phyloP scores from a whole-genome alignment of 2,329 filamentous ascomycete species.

The Aurifilum marmelostoma region DNA sequence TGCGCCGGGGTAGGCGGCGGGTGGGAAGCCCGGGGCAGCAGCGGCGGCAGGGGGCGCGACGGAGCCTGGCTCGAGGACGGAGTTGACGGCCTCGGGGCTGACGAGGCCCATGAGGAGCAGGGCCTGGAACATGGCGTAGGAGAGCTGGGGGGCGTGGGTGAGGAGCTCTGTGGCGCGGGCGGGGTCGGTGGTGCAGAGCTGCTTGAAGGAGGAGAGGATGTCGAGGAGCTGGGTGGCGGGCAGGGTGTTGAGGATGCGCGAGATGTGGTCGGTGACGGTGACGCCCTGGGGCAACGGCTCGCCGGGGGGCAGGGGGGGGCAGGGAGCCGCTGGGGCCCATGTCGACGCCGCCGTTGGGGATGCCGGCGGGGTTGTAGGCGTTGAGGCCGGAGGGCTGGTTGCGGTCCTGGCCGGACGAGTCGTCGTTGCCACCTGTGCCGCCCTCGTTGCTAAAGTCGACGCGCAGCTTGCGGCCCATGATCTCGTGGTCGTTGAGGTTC shows the following conservation, averaged over 20 bases:
- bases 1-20: constrained; percentile 41
- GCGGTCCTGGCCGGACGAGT: constrained; percentile 25
- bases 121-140: constrained; percentile 94
- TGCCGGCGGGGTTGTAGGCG: constrained; percentile 27
- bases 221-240: constrained; percentile 89
- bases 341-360: constrained; percentile 41
- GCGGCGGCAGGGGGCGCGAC: constrained; percentile 40
- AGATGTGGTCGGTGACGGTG: constrained; percentile 87
- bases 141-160: constrained; percentile 85
- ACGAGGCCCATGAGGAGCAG: constrained; percentile 91
- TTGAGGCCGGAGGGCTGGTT: constrained; percentile 16
- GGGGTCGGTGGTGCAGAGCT: constrained; percentile 80
- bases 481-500: constrained; percentile 92
- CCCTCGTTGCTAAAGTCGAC: constrained; percentile 97
- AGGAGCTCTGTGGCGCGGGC: constrained; percentile 84
- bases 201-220: constrained; percentile 93
- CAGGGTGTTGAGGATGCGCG: constrained; percentile 82
- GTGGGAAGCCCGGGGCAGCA: constrained; percentile 39
- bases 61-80: constrained; percentile 69
- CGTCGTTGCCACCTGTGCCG: constrained; percentile 42
- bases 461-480: constrained; percentile 90
- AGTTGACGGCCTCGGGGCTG: constrained; percentile 78
- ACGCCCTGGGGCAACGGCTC: constrained; percentile 82
- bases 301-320: constrained; percentile 81
- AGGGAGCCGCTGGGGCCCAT: constrained; percentile 49